Evolutionary conservation across 83 land plant species (phyloP), one percentile per base, ranked within the genome.

Genomic region (Diphasiastrum complanatum): DNA sequence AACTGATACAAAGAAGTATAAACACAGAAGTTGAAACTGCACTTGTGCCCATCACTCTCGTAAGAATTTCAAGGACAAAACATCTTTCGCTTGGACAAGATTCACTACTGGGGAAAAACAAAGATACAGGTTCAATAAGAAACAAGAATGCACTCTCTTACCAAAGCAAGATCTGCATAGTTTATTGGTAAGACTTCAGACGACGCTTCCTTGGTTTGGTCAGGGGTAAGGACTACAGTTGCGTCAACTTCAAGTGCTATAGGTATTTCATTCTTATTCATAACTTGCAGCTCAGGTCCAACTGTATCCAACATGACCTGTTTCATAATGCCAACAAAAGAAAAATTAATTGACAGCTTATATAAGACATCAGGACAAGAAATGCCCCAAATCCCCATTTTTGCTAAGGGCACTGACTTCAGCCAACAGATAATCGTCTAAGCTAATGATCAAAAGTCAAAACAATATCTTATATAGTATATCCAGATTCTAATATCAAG

Each of bases 251-350:
- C 47, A 28, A 91, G 82, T 10, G 81, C 79, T 56, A 91, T 91
- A 5, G 84, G 36, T 2, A 67, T 64, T 74, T 76, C 83, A 18
- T 54, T 73, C 40, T 73, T 80, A 43, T 91, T 91, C 20, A 85
- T 56, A 47, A 88, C 89, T 51, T 81, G 91, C 61, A 91, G 64
- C 61, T 88, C 97, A 3, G 96, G 79, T 3, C 97, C 96, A 43
- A 75, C 77, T 12, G 87, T 89, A 71, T 91, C 97, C 14, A 91
- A 65, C 97, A 91, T 87, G 33, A 89, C 79, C 90, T 85, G 82
- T 31, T 47, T 16, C 51, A 60, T 0, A 33, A 31, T n/a, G n/a
- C n/a, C n/a, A n/a, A n/a, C n/a, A n/a, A n/a, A n/a, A n/a, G 8
- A 8, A 8, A 8, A 40, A 8, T 8, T 16, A 8, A 8, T 40